phyloP scores from a whole-genome alignment of 805 yeast species.

The Sungouiella blattae region DNA sequence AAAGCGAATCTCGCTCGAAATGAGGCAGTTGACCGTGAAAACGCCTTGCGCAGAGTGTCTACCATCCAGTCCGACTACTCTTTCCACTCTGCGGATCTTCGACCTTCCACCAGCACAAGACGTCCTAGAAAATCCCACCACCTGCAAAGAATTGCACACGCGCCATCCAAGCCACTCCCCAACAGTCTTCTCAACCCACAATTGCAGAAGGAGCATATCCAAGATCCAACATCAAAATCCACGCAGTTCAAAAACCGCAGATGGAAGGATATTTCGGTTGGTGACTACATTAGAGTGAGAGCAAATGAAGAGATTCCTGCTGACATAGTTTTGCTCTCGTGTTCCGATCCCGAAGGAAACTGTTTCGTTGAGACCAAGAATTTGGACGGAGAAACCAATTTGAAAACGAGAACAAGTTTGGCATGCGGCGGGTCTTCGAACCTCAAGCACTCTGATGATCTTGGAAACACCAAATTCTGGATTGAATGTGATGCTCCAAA shows the following conservation, averaged over 20 bases:
- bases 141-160: constrained; percentile 7
- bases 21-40: constrained; percentile 21
- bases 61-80: constrained; percentile 36
- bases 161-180: constrained; percentile 11
- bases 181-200: constrained; percentile 21
- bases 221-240: neutral
- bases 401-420: constrained; percentile 56
- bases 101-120: constrained; percentile 7
- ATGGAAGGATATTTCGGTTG: constrained; percentile 32
- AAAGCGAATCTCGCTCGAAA: constrained; percentile 26
- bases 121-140: constrained; percentile 13
- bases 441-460: constrained; percentile 54
- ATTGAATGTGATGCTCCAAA: constrained; percentile 75
- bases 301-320: constrained; percentile 79
- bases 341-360: constrained; percentile 69
- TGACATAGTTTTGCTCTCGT: constrained; percentile 56
- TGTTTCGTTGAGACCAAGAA: constrained; percentile 49
- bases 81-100: constrained; percentile 1
- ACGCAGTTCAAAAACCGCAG: constrained; percentile 17
- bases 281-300: constrained; percentile 64
- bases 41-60: constrained; percentile 33
- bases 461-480: constrained; percentile 55
- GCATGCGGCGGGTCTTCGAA: constrained; percentile 45
- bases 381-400: constrained; percentile 24
- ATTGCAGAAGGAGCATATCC: constrained; percentile 6